Evolutionary conservation across 179 eudicot genomes (phyloP), one percentile per base, ranked within the genome.

Genomic region (Silene coronaria): DNA sequence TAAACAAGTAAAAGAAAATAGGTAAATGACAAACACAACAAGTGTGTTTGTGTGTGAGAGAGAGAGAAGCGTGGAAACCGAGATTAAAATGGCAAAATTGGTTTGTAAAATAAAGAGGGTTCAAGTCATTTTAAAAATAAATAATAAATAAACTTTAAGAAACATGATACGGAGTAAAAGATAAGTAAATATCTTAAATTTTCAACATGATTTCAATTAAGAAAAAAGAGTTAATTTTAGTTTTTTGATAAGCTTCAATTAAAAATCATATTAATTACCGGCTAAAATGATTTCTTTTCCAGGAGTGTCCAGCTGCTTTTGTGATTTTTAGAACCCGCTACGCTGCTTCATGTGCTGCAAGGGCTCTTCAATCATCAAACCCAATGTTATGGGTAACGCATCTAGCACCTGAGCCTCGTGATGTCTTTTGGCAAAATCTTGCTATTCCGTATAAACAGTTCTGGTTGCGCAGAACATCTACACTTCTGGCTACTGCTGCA

Each of bases 311-410:
- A 73, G 87, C 94, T 77, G 97, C 97, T 77, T 86, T 94, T 78
- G 96, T 94, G 48, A 92, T 90, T 71, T 92, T 92, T 82, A 89
- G 80, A 85, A 89, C 91, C 45, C 96, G 98, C 36, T 89, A 84
- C 84, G 96, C 91, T 71, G 98, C 98, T 74, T 77, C 88, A 78
- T 87, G 87, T 71, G 89, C 88, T 77, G 87, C 98, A 34, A 72
- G 80, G 75, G 77, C 84, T 79, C 88, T 84, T 82, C 98, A 92
- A 78, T 85, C 94, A 70, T 70, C 90, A 74, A 87, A 90, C 72
- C 94, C 98, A 1, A 94, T 94, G 98, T 72, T 78, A 59, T 94
- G 98, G 98, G 98, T 90, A 72, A 92, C 94, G 62, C 78, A 86
- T 73, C 70, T 77, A 66, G 96, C 97, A 73, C 98, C 98, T 32